These are phyloP conservation scores for Neurospora sp. DNA, from an alignment of 495 filamentous ascomycete species.

Conservation along the genomic window DNA sequence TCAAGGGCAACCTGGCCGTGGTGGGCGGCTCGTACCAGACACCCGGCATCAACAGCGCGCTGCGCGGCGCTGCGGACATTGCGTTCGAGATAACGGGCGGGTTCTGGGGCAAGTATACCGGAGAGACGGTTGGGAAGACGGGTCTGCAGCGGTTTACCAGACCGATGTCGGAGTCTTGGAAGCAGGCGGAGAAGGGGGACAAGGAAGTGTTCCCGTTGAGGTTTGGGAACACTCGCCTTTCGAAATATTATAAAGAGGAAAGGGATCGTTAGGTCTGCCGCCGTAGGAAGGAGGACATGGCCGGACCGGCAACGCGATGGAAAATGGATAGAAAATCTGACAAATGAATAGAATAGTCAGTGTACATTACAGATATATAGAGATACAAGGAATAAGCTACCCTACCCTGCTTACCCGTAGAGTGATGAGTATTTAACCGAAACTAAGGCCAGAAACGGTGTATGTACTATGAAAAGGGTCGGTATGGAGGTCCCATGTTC, in stretches of 20 bases:
- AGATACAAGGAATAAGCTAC: background rate
- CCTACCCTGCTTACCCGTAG: background rate
- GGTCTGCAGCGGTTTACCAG: slow-evolving; percentile 23
- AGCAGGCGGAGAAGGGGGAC: background rate
- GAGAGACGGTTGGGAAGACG: slow-evolving; percentile 21
- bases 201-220: background rate
- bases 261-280: background rate
- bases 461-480: background rate
- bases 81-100: slow-evolving; percentile 17
- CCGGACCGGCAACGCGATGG: background rate
- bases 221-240: background rate
- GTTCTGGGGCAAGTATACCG: background rate
- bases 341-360: background rate
- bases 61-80: slow-evolving; percentile 31
- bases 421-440: background rate
- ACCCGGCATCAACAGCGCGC: slow-evolving; percentile 27
- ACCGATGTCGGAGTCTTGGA: background rate
- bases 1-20: slow-evolving; percentile 55
- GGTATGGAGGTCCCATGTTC: background rate
- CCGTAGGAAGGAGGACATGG: background rate
- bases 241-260: background rate
- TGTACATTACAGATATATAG: background rate
- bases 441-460: background rate
- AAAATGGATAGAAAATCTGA: background rate
- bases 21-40: slow-evolving; percentile 66